A percentile compares a stretch with the other conserved stretches of the same genome.
phyloP scores from a whole-genome alignment of 805 yeast genomes.

The Yarrowia yakushimensis region DNA sequence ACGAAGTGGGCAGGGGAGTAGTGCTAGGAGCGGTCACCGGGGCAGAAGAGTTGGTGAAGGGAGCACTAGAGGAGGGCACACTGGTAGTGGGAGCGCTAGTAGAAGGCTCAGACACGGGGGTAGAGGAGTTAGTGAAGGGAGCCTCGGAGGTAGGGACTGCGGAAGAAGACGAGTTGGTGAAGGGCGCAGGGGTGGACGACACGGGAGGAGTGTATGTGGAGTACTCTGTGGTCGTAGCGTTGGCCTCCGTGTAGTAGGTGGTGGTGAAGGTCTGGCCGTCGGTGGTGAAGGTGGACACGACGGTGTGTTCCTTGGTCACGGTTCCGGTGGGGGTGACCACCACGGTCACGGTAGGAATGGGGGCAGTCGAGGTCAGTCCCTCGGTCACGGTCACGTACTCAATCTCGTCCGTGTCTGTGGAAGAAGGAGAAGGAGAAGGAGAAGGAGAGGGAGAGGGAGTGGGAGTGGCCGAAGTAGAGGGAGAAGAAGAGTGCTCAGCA shows the following conservation, averaged over 20 bases:
- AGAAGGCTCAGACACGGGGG: not conserved
- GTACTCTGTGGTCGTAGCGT: slow-evolving; percentile 3
- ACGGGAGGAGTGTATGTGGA: not conserved
- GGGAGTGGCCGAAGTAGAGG: too few species aligned
- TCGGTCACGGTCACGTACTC: slow-evolving; percentile 16
- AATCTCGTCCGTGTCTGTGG: not conserved
- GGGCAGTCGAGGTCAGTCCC: slow-evolving; percentile 14
- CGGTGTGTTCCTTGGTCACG: slow-evolving; percentile 22
- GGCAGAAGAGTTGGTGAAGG: not conserved
- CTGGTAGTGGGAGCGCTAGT: not conserved
- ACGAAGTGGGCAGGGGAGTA: not conserved
- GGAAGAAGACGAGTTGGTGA: not conserved
- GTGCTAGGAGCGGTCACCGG: not conserved
- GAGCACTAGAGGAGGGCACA: too few species aligned
- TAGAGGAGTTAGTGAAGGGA: not conserved
- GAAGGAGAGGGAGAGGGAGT: not conserved
- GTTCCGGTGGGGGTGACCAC: slow-evolving; percentile 26
- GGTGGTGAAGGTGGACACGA: slow-evolving; percentile 25
- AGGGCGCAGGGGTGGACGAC: not conserved
- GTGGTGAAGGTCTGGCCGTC: slow-evolving; percentile 25
- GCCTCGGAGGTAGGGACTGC: not conserved
- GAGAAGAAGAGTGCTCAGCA: not conserved
- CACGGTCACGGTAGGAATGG: slow-evolving; percentile 26
- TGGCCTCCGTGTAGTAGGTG: slow-evolving; percentile 6
- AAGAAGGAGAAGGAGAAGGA: not conserved